Evolutionary conservation across 1,139 yeast species (phyloP).

Genomic region (Blastobotrys illinoisensis): DNA sequence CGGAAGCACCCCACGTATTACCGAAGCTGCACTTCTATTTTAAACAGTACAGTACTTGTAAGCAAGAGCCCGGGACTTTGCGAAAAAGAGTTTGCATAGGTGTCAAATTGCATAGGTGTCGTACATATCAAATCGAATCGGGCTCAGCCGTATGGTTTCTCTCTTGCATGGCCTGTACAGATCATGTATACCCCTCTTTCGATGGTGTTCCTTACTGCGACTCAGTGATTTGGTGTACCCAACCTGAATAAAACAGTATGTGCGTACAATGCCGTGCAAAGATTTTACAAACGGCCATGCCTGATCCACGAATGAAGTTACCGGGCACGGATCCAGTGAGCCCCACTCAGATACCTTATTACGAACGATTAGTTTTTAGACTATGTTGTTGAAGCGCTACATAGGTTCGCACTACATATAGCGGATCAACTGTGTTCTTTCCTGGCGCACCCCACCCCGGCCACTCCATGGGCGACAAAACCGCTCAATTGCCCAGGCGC

Average conservation of each 20-base stretch:
- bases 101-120: background rate
- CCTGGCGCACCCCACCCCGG: no score
- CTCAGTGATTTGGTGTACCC: background rate
- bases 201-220: background rate
- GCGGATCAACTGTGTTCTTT: no score
- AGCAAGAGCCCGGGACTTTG: no score
- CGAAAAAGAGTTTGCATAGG: no score
- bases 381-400: no score
- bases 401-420: no score
- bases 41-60: no score
- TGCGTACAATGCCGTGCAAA: background rate
- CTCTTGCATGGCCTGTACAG: background rate
- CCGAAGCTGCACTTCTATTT: background rate
- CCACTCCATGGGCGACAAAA: no score
- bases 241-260: background rate
- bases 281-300: background rate
- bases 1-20: background rate
- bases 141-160: background rate
- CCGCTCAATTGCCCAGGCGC: no score
- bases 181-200: background rate
- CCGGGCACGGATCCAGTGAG: background rate
- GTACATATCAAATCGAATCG: background rate
- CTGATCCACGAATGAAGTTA: background rate
- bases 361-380: no score
- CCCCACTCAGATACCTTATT: background rate